Percentiles rank a stretch among this genome's conserved stretches.
Conservation (phyloP, 768 basidiomycete species). For the Strobilomyces dryophilus region DNA sequence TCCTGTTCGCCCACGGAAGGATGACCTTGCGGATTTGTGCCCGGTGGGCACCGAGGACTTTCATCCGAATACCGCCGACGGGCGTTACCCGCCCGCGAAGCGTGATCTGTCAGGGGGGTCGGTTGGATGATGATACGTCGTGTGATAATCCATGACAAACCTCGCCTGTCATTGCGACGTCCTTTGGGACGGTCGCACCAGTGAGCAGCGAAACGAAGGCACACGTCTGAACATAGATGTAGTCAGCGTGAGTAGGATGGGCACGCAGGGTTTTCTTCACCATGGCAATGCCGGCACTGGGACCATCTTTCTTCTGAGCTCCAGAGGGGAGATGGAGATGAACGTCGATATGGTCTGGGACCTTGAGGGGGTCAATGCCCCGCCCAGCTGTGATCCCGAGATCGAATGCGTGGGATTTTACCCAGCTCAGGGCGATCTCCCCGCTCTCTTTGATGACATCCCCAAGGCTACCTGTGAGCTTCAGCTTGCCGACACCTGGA, state of each 20-base stretch:
- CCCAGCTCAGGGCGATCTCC: slow-evolving; percentile 89
- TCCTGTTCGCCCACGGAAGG: slow-evolving; percentile 78
- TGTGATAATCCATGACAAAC: slow-evolving; percentile 29
- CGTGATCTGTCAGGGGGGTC: slow-evolving; percentile 52
- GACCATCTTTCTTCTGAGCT: slow-evolving; percentile 91
- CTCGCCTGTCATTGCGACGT: slow-evolving; percentile 90
- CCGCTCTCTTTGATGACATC: slow-evolving; percentile 93
- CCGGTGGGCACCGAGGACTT: slow-evolving; percentile 85
- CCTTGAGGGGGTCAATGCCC: slow-evolving; percentile 70
- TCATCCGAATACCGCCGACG: slow-evolving; percentile 91
- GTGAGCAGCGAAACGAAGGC: slow-evolving; percentile 85
- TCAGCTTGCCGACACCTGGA: slow-evolving; percentile 70
- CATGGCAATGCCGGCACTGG: slow-evolving; percentile 88
- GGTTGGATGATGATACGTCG: neutral
- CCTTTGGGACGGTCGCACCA: slow-evolving; percentile 65
- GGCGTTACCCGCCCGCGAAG: slow-evolving; percentile 77
- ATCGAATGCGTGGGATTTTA: slow-evolving; percentile 80
- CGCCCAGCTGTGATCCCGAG: slow-evolving; percentile 69
- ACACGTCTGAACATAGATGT: slow-evolving; percentile 47
- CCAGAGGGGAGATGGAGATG: slow-evolving; percentile 89
- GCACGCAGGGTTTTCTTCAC: slow-evolving; percentile 34
- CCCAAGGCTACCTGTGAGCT: slow-evolving; percentile 80
- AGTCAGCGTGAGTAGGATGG: slow-evolving; percentile 2
- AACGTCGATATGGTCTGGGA: slow-evolving; percentile 70
- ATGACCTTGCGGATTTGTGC: slow-evolving; percentile 82